A percentile compares a stretch with the other conserved stretches of the same genome.
Conservation (phyloP, 2,329 filamentous ascomycete genomes). For the Aspergillus phoenicis region DNA sequence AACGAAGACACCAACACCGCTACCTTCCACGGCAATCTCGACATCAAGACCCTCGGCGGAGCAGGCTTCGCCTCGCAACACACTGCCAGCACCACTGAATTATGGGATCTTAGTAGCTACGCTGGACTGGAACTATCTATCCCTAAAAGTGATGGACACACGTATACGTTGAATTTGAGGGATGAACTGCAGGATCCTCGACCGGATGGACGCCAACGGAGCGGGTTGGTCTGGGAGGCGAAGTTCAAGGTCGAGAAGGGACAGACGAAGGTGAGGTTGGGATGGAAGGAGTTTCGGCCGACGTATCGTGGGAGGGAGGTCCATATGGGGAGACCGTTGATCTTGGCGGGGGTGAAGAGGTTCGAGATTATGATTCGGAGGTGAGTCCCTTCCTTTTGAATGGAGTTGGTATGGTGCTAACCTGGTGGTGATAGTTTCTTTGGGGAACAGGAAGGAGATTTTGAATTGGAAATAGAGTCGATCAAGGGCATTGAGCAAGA, state of each 20-base stretch:
- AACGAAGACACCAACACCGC: slow-evolving; percentile 44
- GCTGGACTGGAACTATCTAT: slow-evolving; percentile 63
- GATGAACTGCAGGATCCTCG: slow-evolving; percentile 62
- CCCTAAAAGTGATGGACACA: slow-evolving; percentile 59
- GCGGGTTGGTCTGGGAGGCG: slow-evolving; percentile 73
- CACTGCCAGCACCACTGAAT: slow-evolving; percentile 58
- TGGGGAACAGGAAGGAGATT: slow-evolving; percentile 70
- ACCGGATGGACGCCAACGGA: slow-evolving; percentile 68
- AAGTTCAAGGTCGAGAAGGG: slow-evolving; percentile 56
- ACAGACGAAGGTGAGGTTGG: slow-evolving; percentile 54
- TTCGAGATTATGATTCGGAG: slow-evolving; percentile 81
- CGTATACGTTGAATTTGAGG: slow-evolving; percentile 75
- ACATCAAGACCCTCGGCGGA: slow-evolving; percentile 73
- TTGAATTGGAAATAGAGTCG: slow-evolving; percentile 59
- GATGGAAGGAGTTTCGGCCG: slow-evolving; percentile 67
- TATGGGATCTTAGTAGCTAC: slow-evolving; percentile 66
- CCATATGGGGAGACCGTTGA: slow-evolving; percentile 61
- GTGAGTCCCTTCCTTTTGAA: slow-evolving; percentile 46
- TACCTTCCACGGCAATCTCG: slow-evolving; percentile 68
- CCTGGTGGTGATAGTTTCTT: slow-evolving; percentile 64
- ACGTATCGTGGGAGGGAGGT: slow-evolving; percentile 73
- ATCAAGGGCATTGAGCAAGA: slow-evolving; percentile 51
- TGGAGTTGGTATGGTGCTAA: slow-evolving; percentile 8
- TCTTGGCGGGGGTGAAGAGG: slow-evolving; percentile 63
- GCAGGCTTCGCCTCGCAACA: slow-evolving; percentile 82